phyloP scores from a whole-genome alignment of 73 alveolate genomes.

The Tetrahymena thermophila region DNA sequence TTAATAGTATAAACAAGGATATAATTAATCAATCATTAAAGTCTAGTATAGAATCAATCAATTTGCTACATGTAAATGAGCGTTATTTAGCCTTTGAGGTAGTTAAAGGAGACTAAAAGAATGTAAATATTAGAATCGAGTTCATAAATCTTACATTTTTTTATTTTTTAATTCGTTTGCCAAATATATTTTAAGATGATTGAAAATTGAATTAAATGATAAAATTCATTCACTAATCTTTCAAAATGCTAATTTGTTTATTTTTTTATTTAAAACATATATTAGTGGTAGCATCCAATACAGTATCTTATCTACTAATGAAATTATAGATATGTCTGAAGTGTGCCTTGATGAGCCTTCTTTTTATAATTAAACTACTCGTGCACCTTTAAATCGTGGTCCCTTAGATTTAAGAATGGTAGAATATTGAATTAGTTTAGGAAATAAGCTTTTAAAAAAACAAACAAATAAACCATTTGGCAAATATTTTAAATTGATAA shows the following conservation, averaged over 20 bases:
- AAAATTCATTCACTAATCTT: no score
- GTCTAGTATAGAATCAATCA: neutral
- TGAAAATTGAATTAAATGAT: neutral
- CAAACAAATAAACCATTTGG: no score
- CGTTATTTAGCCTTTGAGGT: neutral
- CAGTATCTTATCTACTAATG: neutral
- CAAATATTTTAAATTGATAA: no score
- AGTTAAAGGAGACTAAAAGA: neutral
- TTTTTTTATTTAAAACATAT: neutral
- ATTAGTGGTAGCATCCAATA: neutral
- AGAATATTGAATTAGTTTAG: neutral
- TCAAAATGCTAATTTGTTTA: no score
- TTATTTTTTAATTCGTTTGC: no score
- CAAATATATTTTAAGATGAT: no score
- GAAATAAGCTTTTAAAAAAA: neutral
- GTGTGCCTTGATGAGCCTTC: neutral
- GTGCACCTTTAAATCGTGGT: slow-evolving; percentile 5
- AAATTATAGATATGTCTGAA: neutral
- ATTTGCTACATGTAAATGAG: neutral
- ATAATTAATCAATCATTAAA: neutral
- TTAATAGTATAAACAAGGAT: neutral
- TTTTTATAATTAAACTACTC: neutral
- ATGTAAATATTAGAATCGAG: neutral
- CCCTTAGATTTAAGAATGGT: slow-evolving; percentile 46
- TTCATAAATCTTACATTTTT: neutral